phyloP scores from a whole-genome alignment of 257 asterid species.

The Plectranthus barbatus region DNA sequence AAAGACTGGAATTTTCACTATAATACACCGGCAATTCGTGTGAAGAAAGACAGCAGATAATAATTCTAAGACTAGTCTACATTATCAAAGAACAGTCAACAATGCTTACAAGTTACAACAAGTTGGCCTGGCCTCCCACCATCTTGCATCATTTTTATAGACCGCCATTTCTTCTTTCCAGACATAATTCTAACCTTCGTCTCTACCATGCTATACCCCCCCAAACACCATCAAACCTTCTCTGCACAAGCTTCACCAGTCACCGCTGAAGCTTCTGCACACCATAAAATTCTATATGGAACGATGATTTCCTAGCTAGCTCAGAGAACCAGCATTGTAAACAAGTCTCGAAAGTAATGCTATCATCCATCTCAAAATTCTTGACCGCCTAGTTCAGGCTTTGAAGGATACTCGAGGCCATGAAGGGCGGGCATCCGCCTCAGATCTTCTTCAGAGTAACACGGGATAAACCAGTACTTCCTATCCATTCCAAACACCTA shows the following conservation, averaged over 20 bases:
- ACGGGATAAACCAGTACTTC: slow-evolving; percentile 61
- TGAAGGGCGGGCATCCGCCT: slow-evolving; percentile 66
- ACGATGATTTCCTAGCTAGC: slow-evolving; percentile 1
- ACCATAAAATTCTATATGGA: slow-evolving; percentile 2
- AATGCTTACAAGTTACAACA: slow-evolving; percentile 24
- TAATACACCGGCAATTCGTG: slow-evolving; percentile 6
- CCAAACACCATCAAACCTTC: slow-evolving; percentile 7
- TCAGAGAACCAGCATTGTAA: neutral
- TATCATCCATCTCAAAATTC: slow-evolving; percentile 28
- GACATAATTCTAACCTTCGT: neutral
- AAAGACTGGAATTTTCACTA: slow-evolving; percentile 12
- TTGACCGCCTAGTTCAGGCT: slow-evolving; percentile 50
- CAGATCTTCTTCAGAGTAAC: slow-evolving; percentile 62
- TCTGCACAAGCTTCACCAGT: slow-evolving; percentile 8
- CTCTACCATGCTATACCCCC: neutral
- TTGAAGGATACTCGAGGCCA: slow-evolving; percentile 68
- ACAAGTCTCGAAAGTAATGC: neutral
- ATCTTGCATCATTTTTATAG: neutral
- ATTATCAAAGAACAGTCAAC: slow-evolving; percentile 14
- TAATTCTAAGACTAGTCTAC: slow-evolving; percentile 19
- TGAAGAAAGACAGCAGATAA: neutral
- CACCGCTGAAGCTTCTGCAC: neutral
- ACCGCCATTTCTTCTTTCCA: slow-evolving; percentile 5
- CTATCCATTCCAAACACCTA: slow-evolving; percentile 66
- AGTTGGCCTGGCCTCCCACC: slow-evolving; percentile 16